Base-by-base conservation (phyloP, 352 stramenopile genomes). In the Pythium aphanidermatum region DNA sequence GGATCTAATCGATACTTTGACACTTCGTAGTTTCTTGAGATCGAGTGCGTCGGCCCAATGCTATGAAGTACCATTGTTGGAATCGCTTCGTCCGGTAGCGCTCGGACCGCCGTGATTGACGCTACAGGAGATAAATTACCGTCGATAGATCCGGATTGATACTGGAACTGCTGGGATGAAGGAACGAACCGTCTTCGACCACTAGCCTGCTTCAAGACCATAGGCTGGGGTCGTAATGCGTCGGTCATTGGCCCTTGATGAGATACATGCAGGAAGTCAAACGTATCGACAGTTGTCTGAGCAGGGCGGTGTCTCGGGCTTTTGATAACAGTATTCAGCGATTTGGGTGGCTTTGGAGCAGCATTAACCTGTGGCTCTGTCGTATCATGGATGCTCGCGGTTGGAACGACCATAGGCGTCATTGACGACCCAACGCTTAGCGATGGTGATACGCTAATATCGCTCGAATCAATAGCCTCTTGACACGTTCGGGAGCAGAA, bases 1-100 rank as follows among this genome's bases (percentile, higher is more conserved):
- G 52, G 52, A 33, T 60, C 52, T 20, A 60, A 39, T n/a, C 50
- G 51, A 30, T 60, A 60, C 10, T 33, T 28, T 12, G 37, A 60
- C 31, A 54, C 43, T 41, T 60, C 32, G 11, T 46, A 35, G 11
- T 32, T 32, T 10, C 45, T 30, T 2, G 44, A 49, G 13, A 46
- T 25, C 16, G 29, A 16, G 9, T 32, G 37, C 8, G 29, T 29
- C 10, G 29, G 24, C 4, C 20, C 26, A 1, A 28, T 35, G 8
- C 48, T 37, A 14, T 31, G 33, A 12, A 59, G 26, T 2, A 53
- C 21, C 2, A 23, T 28, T 2, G 29, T 23, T 25, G 40, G 50
- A 4, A 58, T 35, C 27, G 29, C 24, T 11, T 42, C 44, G 5
- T 60, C 52, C 2, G 52, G 45, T 9, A 60, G 52, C 12, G 34